Evolutionary conservation across 164 flowering plant genomes (phyloP), one percentile per base, ranked within the genome.

Genomic region (Annona squamosa): DNA sequence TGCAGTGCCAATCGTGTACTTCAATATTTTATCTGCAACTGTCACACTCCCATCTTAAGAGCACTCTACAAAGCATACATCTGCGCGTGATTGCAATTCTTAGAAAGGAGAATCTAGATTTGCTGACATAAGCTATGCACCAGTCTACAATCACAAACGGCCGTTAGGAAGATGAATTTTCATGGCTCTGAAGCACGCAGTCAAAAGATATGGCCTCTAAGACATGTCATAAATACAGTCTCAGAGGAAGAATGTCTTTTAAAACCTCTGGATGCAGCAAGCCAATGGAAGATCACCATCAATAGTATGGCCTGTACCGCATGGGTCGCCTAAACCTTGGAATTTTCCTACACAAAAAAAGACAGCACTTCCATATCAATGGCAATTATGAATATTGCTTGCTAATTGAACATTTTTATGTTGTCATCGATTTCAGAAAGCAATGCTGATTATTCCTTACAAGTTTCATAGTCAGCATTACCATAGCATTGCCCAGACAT

Each of bases 241-340:
- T 16, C 73, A 52, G 18, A 48, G 61, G 61, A 63, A 9, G 18
- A 56, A 48, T 65, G 69, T 73, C 46, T 9, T 56, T n/a, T 5
- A 37, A 65, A 18, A 43, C 73, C 65, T 63, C 19, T 9, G 63
- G 66, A 57, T 74, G 71, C 42, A 68, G 48, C 44, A n/a, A 52
- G 72, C 57, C 70, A 68, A 67, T 47, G 26, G 46, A 5, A 62
- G 62, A 52, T 9, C 43, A 46, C 69, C 45, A 67, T 77, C 79
- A 82, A 72, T 77, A 87, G 79, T 89, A 89, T 48, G 93, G 93
- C 75, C 87, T 81, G 77, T 86, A 86, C 56, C 93, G 80, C 90
- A 83, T 89, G 18, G 93, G 90, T 75, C 91, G 78, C 81, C 93
- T 87, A 82, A 83, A 86, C 80, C 93, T 83, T 41, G 93, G 93